These are phyloP conservation scores for Tolypocladium nubicola DNA, from an alignment of 2,329 filamentous ascomycete species.

Conservation along the genomic window DNA sequence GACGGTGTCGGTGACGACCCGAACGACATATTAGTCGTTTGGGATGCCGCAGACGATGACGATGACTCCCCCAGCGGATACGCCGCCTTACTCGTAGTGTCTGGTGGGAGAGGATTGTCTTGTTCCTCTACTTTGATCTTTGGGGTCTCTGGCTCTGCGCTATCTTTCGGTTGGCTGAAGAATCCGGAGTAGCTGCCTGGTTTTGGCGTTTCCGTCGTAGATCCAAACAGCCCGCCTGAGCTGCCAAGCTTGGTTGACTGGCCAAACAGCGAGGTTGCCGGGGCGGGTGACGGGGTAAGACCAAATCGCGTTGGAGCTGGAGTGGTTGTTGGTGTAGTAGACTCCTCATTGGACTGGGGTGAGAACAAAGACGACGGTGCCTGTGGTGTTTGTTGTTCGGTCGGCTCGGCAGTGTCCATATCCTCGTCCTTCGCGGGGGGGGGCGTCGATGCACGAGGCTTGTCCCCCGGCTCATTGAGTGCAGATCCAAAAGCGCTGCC, in stretches of 20 bases:
- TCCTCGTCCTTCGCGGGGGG: conserved; percentile 37
- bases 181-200: conserved; percentile 10
- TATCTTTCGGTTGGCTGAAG: conserved; percentile 11
- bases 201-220: conserved; percentile 16
- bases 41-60: conserved; percentile 38
- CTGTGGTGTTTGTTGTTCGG: conserved; percentile 24
- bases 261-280: conserved; percentile 22
- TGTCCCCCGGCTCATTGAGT: conserved; percentile 35
- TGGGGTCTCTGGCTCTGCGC: conserved; percentile 14
- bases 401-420: conserved; percentile 32
- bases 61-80: conserved; percentile 40
- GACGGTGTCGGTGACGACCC: conserved; percentile 15
- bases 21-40: conserved; percentile 17
- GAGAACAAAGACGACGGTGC: conserved; percentile 22
- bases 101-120: conserved; percentile 40
- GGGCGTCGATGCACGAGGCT: conserved; percentile 22
- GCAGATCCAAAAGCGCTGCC: conserved; percentile 50
- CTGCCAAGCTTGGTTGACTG: conserved; percentile 18
- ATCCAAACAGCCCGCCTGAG: conserved; percentile 17
- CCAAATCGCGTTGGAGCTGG: conserved; percentile 38
- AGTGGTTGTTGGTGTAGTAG: conserved; percentile 41
- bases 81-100: conserved; percentile 41
- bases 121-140: conserved; percentile 26
- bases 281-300: conserved; percentile 23
- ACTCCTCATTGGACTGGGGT: conserved; percentile 16